Percentiles rank a stretch among this genome's conserved stretches.
phyloP scores from a whole-genome alignment of 2,329 filamentous ascomycete species.

The Pleochaeta shiraiana region DNA sequence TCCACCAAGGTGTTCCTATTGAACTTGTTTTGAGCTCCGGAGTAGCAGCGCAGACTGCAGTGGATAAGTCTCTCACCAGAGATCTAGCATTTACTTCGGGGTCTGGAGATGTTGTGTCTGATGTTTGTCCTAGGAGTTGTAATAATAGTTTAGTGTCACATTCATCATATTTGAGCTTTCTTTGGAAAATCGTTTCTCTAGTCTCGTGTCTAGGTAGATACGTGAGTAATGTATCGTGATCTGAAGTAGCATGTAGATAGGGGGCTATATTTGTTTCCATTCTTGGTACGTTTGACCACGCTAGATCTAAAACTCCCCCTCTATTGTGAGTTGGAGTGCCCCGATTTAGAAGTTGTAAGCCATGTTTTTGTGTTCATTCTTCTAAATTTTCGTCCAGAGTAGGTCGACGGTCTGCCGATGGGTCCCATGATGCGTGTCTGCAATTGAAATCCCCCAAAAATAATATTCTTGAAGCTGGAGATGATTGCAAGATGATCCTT shows the following conservation, averaged over 20 bases:
- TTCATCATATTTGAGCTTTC: neutral
- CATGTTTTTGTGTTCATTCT: neutral
- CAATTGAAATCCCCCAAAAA: neutral
- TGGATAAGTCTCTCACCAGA: neutral
- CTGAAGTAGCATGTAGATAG: neutral
- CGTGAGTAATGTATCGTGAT: neutral
- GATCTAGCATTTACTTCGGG: neutral
- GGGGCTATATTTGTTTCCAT: neutral
- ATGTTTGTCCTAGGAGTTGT: neutral
- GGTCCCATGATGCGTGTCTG: too few relatives aligned
- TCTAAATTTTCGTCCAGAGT: neutral
- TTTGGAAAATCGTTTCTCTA: neutral
- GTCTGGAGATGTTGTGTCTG: neutral
- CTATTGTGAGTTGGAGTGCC: neutral
- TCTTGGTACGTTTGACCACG: neutral
- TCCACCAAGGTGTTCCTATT: neutral
- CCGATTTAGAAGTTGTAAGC: neutral
- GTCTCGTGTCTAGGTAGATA: neutral
- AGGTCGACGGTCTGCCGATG: neutral
- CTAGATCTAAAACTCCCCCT: neutral
- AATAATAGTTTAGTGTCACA: neutral
- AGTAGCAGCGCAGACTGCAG: neutral
- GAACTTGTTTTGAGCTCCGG: neutral
- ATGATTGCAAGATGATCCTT: too few relatives aligned
- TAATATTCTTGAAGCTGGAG: too few relatives aligned